Evolutionary conservation across 306 rosid species (phyloP).

Genomic region (Comarum palustre): DNA sequence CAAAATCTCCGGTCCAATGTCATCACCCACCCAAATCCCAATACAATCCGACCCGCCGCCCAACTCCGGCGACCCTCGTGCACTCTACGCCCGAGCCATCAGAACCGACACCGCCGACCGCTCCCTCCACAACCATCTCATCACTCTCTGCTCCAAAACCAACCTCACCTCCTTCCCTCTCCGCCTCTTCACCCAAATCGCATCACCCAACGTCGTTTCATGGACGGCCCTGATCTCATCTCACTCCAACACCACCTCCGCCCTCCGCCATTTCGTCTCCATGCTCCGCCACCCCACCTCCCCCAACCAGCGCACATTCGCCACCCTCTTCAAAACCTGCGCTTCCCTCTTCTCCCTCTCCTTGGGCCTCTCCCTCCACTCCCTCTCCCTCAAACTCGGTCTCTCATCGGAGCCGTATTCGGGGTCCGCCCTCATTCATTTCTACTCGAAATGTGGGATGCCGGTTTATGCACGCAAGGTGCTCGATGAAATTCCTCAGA

Average conservation of each 20-base stretch:
- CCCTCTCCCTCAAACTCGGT: conserved; percentile 58
- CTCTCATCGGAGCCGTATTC: conserved; percentile 46
- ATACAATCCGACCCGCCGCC: conserved; percentile 2
- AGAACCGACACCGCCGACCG: conserved; percentile 25
- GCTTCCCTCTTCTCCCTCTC: conserved; percentile 43
- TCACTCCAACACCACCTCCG: conserved; percentile 41
- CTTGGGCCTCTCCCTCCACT: conserved; percentile 68
- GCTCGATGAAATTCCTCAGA: conserved; percentile 56
- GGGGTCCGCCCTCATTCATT: conserved; percentile 56
- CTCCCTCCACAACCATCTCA: conserved; percentile 49
- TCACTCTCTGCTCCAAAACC: conserved; percentile 55
- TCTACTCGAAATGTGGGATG: conserved; percentile 55
- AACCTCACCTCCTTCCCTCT: conserved; percentile 39
- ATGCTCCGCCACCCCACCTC: conserved; percentile 72
- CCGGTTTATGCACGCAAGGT: conserved; percentile 48
- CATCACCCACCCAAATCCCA: neutral
- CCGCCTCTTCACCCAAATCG: conserved; percentile 53
- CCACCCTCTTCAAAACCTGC: conserved; percentile 65
- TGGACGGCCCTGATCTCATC: conserved; percentile 77
- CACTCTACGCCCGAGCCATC: conserved; percentile 53
- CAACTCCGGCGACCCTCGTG: conserved; percentile 50
- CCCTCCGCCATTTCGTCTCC: conserved; percentile 63
- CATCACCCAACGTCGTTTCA: conserved; percentile 66
- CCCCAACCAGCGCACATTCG: conserved; percentile 78
- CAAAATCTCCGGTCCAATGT: neutral